Base-by-base conservation (phyloP, 129 eudicot species). In the Centella asiatica region DNA sequence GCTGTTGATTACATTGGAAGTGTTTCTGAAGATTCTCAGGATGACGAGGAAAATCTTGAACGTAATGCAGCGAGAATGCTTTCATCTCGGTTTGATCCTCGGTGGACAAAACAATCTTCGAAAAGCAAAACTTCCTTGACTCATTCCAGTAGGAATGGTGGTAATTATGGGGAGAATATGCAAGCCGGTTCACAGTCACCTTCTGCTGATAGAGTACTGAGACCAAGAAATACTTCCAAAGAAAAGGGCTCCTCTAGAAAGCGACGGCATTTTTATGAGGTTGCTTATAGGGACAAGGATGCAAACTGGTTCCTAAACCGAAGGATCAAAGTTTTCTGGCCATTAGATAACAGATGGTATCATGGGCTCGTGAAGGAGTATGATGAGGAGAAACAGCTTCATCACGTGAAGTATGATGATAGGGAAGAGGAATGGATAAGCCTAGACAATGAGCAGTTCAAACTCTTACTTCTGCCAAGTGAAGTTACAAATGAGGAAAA, bases 31-130 rank as follows among this genome's bases (percentile, higher is more conserved):
- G 74, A 69, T 58, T 73, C 69, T 47, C 83, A 60, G 24, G 95
- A 82, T 55, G 94, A 89, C 73, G 90, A 83, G 71, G 87, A 80
- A 70, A 85, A 85, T 28, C 96, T 93, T 46, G 99, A 93, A 69
- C 84, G 74, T 66, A 93, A 93, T 80, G 99, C 99, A 7, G 95
- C 96, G 0, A 78, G 85, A 73, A 93, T 93, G 99, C 96, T 93
- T 24, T 93, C 96, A 7, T 93, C 96, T 66, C 87, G 96, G 64
- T 93, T 93, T 65, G 95, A 88, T 72, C 96, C 99, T 37, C 78
- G 96, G 42, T 87, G 96, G 66, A 87, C 90, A n/a, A 83, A 87
- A 13, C 79, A 74, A 77, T 65, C 81, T 44, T 74, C 74, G n/a
- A 71, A 73, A 49, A 68, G 63, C 65, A 76, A 65, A 72, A 40